These are phyloP conservation scores for Spiromastix sp. DNA, from an alignment of 2,329 filamentous ascomycete genomes.

Conservation along the genomic window DNA sequence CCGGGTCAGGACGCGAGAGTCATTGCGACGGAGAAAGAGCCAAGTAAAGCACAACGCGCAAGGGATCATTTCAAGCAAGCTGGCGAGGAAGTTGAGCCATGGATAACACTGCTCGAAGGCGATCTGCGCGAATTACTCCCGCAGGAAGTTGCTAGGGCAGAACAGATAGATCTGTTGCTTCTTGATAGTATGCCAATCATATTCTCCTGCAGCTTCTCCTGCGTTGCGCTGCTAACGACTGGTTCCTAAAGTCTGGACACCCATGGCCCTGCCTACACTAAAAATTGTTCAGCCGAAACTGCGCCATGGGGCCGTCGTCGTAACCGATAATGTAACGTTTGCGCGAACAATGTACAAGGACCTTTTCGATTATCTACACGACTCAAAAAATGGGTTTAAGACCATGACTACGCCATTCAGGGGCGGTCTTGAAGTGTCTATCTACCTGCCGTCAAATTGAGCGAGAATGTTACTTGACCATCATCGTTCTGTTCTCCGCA, in stretches of 20 bases:
- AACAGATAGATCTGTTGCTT: slow-evolving; percentile 44
- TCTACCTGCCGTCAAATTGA: slow-evolving; percentile 24
- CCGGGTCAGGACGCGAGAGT: slow-evolving; percentile 33
- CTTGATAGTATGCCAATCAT: slow-evolving; percentile 46
- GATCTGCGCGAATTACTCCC: slow-evolving; percentile 49
- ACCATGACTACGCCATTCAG: slow-evolving; percentile 40
- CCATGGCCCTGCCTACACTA: slow-evolving; percentile 44
- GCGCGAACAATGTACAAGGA: slow-evolving; percentile 36
- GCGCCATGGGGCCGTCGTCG: slow-evolving; percentile 37
- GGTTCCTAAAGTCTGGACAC: slow-evolving; percentile 41
- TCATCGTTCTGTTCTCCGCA: not conserved
- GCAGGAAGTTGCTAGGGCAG: slow-evolving; percentile 29
- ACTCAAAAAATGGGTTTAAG: slow-evolving; percentile 39
- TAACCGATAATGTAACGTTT: slow-evolving; percentile 40
- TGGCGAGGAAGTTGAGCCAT: slow-evolving; percentile 38
- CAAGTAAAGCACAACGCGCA: slow-evolving; percentile 42
- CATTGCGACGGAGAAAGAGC: slow-evolving; percentile 52
- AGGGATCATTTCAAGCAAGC: slow-evolving; percentile 44
- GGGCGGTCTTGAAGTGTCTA: slow-evolving; percentile 38
- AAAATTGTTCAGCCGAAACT: slow-evolving; percentile 37
- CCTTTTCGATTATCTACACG: slow-evolving; percentile 36
- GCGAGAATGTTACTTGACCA: too few species aligned
- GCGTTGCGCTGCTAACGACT: slow-evolving; percentile 2
- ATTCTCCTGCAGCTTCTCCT: not conserved
- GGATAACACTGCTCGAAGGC: slow-evolving; percentile 49